These are phyloP conservation scores for Amauroascus niger DNA, from an alignment of 2,329 filamentous ascomycete genomes.

Conservation along the genomic window DNA sequence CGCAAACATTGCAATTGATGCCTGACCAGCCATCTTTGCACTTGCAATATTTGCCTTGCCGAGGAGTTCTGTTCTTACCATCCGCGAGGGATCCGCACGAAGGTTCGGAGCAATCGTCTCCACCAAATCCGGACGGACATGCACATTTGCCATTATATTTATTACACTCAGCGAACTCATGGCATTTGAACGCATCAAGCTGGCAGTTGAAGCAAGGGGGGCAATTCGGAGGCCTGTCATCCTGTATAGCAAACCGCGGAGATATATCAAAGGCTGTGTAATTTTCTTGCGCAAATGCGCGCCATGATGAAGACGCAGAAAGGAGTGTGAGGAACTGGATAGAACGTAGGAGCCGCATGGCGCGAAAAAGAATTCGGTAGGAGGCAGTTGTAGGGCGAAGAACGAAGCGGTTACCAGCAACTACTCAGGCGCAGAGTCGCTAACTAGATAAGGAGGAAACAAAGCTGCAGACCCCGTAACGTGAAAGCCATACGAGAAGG, in stretches of 20 bases:
- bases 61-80: conserved; percentile 66
- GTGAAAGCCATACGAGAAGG: neutral
- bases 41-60: conserved; percentile 61
- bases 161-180: conserved; percentile 84
- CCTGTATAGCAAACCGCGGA: conserved; percentile 57
- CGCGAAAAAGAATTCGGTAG: neutral
- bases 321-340: conserved; percentile 12
- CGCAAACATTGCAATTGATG: conserved; percentile 97
- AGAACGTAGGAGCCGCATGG: conserved; percentile 14
- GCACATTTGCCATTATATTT: conserved; percentile 84
- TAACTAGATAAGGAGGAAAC: neutral
- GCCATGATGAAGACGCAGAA: conserved; percentile 22
- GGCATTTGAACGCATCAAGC: conserved; percentile 79
- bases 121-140: conserved; percentile 85
- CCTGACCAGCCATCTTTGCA: conserved; percentile 92
- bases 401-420: neutral
- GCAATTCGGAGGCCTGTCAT: conserved; percentile 52
- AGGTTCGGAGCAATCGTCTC: conserved; percentile 85
- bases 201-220: conserved; percentile 86
- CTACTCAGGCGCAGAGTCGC: neutral
- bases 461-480: neutral
- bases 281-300: conserved; percentile 34
- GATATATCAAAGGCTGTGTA: conserved; percentile 53
- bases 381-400: conserved; percentile 10
- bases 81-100: conserved; percentile 82